Evolutionary conservation across 1,284 basidiomycete species (phyloP).

Genomic region (Pulveroboletus sp.): DNA sequence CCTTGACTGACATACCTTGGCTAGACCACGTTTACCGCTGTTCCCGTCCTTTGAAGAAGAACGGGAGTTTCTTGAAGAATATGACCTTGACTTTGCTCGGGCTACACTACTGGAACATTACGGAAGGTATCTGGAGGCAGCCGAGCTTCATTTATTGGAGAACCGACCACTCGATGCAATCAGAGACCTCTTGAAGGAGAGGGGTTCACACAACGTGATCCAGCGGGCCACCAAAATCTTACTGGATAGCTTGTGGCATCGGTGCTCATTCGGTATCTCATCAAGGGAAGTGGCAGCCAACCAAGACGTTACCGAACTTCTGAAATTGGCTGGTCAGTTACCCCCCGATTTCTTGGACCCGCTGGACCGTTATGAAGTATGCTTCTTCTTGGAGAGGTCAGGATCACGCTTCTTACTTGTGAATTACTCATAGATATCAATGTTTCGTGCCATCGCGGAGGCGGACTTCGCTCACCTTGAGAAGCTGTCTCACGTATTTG

Average conservation of each 20-base stretch:
- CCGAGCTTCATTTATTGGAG: too few species aligned
- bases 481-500: slow-evolving; percentile 15
- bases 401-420: too few species aligned
- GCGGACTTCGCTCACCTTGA: slow-evolving; percentile 14
- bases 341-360: too few species aligned
- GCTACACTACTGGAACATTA: too few species aligned
- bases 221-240: slow-evolving; percentile 35
- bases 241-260: slow-evolving; percentile 27
- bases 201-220: slow-evolving; percentile 29
- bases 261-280: slow-evolving; percentile 29
- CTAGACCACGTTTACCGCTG: slow-evolving; percentile 49
- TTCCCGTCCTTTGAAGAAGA: slow-evolving; percentile 56
- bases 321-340: too few species aligned
- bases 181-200: slow-evolving; percentile 44
- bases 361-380: too few species aligned
- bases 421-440: too few species aligned
- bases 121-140: too few species aligned
- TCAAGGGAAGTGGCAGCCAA: slow-evolving; percentile 11
- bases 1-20: neutral
- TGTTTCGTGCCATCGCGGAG: slow-evolving; percentile 25
- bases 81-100: too few species aligned
- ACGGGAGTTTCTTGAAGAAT: too few species aligned
- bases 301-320: slow-evolving; percentile 7
- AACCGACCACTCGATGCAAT: too few species aligned
- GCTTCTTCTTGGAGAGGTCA: too few species aligned